Evolutionary conservation across 2,329 filamentous ascomycete species (phyloP).

Genomic region (Talaromyces rugulosus): DNA sequence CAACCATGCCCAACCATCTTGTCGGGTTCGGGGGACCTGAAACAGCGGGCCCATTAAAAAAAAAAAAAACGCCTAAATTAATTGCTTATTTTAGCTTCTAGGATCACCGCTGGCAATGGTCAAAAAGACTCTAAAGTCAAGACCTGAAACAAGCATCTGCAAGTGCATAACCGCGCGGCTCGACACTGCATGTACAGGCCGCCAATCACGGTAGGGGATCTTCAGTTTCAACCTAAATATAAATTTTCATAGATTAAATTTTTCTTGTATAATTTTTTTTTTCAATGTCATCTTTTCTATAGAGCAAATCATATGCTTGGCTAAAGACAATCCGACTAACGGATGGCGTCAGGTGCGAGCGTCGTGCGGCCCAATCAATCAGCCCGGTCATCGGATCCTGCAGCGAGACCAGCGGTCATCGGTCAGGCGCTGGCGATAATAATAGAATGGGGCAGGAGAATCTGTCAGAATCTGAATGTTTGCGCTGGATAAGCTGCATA

Average conservation of each 20-base stretch:
- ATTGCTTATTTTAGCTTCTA: neutral
- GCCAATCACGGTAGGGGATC: neutral
- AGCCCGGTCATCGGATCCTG: neutral
- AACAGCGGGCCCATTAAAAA: neutral
- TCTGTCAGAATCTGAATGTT: neutral
- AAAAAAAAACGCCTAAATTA: neutral
- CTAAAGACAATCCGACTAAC: neutral
- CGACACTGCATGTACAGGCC: neutral
- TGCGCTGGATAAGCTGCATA: no score
- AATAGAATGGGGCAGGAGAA: neutral
- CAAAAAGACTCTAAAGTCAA: neutral
- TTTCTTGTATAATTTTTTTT: neutral
- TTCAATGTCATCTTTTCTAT: no score
- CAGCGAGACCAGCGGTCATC: neutral
- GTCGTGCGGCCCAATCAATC: neutral
- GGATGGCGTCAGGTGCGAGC: neutral
- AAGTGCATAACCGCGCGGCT: neutral
- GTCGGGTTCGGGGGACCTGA: neutral
- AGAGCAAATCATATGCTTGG: neutral
- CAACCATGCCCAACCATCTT: neutral
- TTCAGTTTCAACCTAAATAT: neutral
- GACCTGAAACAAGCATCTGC: neutral
- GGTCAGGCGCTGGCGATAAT: neutral
- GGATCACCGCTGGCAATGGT: neutral
- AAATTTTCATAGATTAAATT: neutral